Base-by-base conservation (phyloP, 768 basidiomycete genomes). In the Xerocomus spinulosus region DNA sequence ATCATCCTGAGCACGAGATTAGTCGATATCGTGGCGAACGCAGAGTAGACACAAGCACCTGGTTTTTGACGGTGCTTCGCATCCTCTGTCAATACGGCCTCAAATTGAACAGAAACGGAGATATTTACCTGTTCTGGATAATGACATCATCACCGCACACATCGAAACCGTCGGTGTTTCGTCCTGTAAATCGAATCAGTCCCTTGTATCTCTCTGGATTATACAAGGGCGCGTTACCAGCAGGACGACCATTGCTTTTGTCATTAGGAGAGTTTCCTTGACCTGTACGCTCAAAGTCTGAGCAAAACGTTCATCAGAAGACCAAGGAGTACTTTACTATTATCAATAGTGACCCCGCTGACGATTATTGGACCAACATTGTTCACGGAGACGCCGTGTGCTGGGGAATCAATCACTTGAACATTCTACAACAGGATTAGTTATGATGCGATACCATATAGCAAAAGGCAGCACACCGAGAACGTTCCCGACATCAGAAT, bases 121-220 rank as follows among this genome's bases (percentile, higher is more conserved):
- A 28, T 33, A 17, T 36, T 46, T 36, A 68, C 64, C 66, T 17
- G 0, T 53, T 29, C 18, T 48, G 32, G 28, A 79, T 76, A 4
- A 66, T 58, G 26, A 79, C 0, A 8, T 57, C 42, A 38, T 70
- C 61, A 14, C 70, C 71, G 40, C 61, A 51, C 45, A 69, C 58
- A 42, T 79, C 77, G 36, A 79, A 78, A 13, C 75, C 78, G 33
- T 79, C 77, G 2, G 75, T 79, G 51, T 79, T 79, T 54, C 59
- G 73, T 21, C 70, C 76, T 66, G 20, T 32, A 14, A n/a, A 4
- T 21, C 4, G 0, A 18, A 23, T 50, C 21, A 51, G 32, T 20
- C 6, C 12, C 18, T 18, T 18, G 26, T 23, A 14, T n/a, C n/a
- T n/a, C n/a, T n/a, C n/a, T n/a, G n/a, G n/a, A n/a, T n/a, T 2